These are phyloP conservation scores for Centaurea solstitialis DNA, from an alignment of 129 eudicot genomes.

Conservation along the genomic window DNA sequence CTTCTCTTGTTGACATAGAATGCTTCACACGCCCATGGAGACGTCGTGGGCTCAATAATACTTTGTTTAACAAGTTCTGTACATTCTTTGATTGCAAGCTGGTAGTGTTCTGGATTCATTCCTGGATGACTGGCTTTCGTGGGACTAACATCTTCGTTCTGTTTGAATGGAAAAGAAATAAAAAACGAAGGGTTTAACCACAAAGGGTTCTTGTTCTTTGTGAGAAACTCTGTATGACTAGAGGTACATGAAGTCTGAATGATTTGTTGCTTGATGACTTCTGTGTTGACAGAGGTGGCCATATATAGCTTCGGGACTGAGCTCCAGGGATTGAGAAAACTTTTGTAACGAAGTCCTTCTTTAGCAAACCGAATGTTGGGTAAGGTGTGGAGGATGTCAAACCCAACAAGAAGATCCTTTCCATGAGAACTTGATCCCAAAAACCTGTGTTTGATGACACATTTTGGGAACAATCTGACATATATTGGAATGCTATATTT, in stretches of 20 bases:
- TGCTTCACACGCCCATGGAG: too few species aligned
- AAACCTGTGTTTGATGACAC: neutral
- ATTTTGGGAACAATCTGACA: neutral
- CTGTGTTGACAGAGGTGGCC: neutral
- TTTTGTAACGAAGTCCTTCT: neutral
- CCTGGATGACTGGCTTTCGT: neutral
- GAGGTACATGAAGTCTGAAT: neutral
- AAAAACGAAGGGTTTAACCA: neutral
- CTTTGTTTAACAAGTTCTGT: too few species aligned
- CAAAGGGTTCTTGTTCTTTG: too few species aligned
- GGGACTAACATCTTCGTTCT: neutral
- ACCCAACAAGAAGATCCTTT: neutral
- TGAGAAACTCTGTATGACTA: too few species aligned
- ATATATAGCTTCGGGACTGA: neutral
- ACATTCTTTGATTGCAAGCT: neutral
- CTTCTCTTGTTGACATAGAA: too few species aligned
- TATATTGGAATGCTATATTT: neutral
- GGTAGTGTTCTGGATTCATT: neutral
- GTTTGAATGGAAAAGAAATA: neutral
- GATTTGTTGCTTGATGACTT: neutral
- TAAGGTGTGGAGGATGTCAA: neutral
- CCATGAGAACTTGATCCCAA: slow-evolving; percentile 18
- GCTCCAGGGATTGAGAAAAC: neutral
- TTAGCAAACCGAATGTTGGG: neutral
- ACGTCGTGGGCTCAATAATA: too few species aligned